These are phyloP conservation scores for Crithidia fasciculata DNA, from an alignment of 208 protist species.

Conservation along the genomic window DNA sequence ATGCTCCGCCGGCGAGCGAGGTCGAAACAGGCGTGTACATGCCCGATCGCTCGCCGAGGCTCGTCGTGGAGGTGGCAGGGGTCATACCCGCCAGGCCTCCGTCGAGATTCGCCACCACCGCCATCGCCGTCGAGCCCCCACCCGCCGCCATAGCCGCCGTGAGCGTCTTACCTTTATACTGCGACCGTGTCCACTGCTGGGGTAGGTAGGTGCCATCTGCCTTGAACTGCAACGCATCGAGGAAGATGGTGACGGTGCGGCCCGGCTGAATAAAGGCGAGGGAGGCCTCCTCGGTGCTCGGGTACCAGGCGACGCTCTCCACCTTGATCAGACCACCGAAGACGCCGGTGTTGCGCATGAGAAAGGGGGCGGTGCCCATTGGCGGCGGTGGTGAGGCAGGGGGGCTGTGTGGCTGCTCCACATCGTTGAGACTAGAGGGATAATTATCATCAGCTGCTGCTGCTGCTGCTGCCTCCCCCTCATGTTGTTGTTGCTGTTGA, in stretches of 20 bases:
- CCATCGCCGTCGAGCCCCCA: slow-evolving; percentile 47
- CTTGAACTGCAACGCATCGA: slow-evolving; percentile 76
- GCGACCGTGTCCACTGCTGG: slow-evolving; percentile 73
- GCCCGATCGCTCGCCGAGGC: slow-evolving; percentile 26
- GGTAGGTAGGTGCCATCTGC: slow-evolving; percentile 58
- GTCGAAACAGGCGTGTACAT: slow-evolving; percentile 26
- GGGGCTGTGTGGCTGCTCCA: slow-evolving; percentile 3
- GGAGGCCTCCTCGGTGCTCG: slow-evolving; percentile 61
- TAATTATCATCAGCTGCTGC: background rate
- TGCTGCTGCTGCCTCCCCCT: background rate
- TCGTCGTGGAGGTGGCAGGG: slow-evolving; percentile 29
- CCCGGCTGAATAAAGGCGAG: slow-evolving; percentile 81
- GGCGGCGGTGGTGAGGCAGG: slow-evolving; percentile 1
- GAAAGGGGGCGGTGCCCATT: slow-evolving; percentile 34
- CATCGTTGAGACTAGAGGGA: background rate
- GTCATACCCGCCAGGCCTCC: slow-evolving; percentile 24
- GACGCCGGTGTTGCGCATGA: slow-evolving; percentile 56
- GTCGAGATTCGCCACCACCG: slow-evolving; percentile 43
- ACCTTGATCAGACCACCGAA: slow-evolving; percentile 77
- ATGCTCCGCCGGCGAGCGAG: slow-evolving; percentile 14
- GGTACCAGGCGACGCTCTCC: slow-evolving; percentile 79
- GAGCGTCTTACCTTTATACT: slow-evolving; percentile 46
- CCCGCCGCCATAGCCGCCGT: slow-evolving; percentile 45
- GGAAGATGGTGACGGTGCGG: slow-evolving; percentile 71
- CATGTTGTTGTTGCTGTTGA: slow-evolving; percentile 27